A percentile compares a stretch with the other conserved stretches of the same genome.
These are phyloP conservation scores for Trichosporon faecale DNA, from an alignment of 1,284 basidiomycete species.

Conservation along the genomic window DNA sequence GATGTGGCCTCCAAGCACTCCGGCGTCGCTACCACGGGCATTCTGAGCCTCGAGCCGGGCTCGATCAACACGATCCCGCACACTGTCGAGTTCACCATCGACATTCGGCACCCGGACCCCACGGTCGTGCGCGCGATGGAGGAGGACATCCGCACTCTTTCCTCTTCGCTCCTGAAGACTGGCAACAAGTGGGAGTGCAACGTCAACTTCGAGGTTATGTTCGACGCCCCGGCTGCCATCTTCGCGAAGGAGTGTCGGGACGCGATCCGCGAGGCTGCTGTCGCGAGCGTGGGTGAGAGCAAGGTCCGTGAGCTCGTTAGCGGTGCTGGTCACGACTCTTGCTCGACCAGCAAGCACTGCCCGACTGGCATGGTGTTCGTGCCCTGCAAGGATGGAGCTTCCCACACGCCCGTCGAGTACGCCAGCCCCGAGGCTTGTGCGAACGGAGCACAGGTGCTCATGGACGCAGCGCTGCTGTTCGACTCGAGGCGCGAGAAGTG, in stretches of 20 bases:
- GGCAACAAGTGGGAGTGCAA: slow-evolving; percentile 8
- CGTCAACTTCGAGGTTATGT: slow-evolving; percentile 15
- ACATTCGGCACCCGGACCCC: slow-evolving; percentile 29
- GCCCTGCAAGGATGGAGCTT: slow-evolving; percentile 33
- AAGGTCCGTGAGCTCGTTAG: slow-evolving; percentile 16
- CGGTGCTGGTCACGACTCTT: slow-evolving; percentile 32
- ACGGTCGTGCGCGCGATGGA: slow-evolving; percentile 22
- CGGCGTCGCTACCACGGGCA: slow-evolving; percentile 30
- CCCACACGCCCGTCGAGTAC: slow-evolving; percentile 36
- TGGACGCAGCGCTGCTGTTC: slow-evolving; percentile 26
- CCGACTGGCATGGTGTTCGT: slow-evolving; percentile 42
- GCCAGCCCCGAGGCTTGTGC: slow-evolving; percentile 28
- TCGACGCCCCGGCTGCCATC: slow-evolving; percentile 18
- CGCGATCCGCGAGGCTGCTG: slow-evolving; percentile 17
- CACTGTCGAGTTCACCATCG: slow-evolving; percentile 28
- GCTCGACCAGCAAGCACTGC: slow-evolving; percentile 23
- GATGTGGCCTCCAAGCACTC: slow-evolving; percentile 19
- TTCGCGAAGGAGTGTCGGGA: slow-evolving; percentile 19
- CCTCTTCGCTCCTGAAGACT: slow-evolving; percentile 6
- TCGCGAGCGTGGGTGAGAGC: neutral
- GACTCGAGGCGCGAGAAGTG: slow-evolving; percentile 17
- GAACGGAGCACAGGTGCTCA: slow-evolving; percentile 26
- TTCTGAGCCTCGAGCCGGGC: slow-evolving; percentile 20
- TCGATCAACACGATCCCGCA: slow-evolving; percentile 32
- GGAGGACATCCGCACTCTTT: slow-evolving; percentile 14